Conservation (phyloP, 345 rosid genomes). For the Gossypium australe region DNA sequence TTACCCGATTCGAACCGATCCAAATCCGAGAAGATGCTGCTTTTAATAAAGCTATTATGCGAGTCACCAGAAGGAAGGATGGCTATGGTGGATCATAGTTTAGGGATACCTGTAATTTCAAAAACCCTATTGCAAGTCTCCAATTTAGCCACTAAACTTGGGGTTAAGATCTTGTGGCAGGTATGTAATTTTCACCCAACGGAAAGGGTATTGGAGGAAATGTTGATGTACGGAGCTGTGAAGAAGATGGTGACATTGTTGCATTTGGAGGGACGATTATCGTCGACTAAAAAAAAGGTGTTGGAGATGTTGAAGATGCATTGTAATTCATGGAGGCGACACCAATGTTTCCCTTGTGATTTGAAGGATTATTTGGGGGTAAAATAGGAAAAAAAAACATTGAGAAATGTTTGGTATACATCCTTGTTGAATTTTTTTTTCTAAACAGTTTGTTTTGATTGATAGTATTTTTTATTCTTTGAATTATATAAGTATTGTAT, state of each 20-base stretch:
- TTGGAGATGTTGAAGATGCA: slow-evolving; percentile 4
- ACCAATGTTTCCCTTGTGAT: background rate
- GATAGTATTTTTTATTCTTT: background rate
- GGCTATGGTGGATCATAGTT: background rate
- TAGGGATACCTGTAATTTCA: background rate
- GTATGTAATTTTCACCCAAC: background rate
- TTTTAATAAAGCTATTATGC: background rate
- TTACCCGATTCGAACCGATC: background rate
- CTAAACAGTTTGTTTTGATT: background rate
- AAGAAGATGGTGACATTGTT: slow-evolving; percentile 4
- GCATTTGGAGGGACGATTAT: background rate
- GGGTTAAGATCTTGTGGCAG: slow-evolving; percentile 1
- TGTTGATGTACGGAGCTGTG: background rate
- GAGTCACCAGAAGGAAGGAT: background rate
- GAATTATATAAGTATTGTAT: no score
- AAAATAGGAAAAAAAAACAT: no score
- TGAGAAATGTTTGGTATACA: no score
- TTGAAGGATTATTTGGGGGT: slow-evolving; percentile 5
- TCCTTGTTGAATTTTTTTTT: no score
- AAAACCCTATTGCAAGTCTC: background rate
- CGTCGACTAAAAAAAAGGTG: background rate
- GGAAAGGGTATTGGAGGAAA: slow-evolving; percentile 6
- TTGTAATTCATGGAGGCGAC: background rate
- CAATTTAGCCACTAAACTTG: background rate
- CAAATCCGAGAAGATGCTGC: slow-evolving; percentile 6